These are phyloP conservation scores for Starmerella sp. DNA, from an alignment of 805 yeast species.

Conservation along the genomic window DNA sequence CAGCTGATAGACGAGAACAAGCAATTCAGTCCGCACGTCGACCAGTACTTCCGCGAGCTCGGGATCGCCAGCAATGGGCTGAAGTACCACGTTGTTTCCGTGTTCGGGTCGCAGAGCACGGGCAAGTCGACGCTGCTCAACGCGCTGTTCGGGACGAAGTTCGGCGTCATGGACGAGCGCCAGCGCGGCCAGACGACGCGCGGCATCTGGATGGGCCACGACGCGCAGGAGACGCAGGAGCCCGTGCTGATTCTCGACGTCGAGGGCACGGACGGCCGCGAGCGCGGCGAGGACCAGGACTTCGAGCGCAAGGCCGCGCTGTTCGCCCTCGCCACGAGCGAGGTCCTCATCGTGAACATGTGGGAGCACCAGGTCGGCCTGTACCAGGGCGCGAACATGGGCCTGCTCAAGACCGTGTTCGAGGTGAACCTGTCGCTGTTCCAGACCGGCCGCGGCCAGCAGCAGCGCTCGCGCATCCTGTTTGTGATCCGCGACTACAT, in stretches of 20 bases:
- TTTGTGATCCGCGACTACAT: conserved; percentile 90
- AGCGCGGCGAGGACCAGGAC: conserved; percentile 96
- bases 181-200: conserved; percentile 79
- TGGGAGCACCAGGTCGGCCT: conserved; percentile 98
- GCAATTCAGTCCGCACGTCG: conserved; percentile 35
- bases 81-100: conserved; percentile 82
- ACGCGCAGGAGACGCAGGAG: conserved; percentile 22
- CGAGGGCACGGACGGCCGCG: conserved; percentile 98
- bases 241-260: conserved; percentile 64
- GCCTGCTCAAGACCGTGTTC: conserved; percentile 83
- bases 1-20: conserved; percentile 57
- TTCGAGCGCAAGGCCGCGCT: conserved; percentile 93
- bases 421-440: conserved; percentile 86
- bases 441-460: conserved; percentile 40
- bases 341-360: conserved; percentile 77
- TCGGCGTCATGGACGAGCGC: conserved; percentile 86
- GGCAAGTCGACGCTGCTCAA: conserved; percentile 92
- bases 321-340: conserved; percentile 87
- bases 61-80: conserved; percentile 37
- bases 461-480: conserved; percentile 31
- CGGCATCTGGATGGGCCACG: conserved; percentile 67
- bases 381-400: conserved; percentile 97
- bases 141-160: conserved; percentile 69
- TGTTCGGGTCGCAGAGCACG: conserved; percentile 93
- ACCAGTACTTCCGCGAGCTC: conserved; percentile 26